Evolutionary conservation across 2,329 filamentous ascomycete species (phyloP).

Genomic region (Monosporascus sp.): DNA sequence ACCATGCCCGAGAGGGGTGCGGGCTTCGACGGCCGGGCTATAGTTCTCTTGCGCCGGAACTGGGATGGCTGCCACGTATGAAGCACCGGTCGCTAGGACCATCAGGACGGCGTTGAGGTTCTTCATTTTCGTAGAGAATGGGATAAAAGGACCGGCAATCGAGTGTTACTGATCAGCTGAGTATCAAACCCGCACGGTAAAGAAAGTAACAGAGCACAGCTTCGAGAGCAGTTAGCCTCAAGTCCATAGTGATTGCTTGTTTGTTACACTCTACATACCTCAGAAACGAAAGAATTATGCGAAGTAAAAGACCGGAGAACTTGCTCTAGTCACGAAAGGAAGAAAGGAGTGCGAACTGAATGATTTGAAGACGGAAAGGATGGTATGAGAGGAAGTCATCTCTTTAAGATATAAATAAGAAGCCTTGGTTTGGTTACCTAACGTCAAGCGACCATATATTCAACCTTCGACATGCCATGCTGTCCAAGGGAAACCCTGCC

Average conservation of each 20-base stretch:
- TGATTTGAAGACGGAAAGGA: slow-evolving; percentile 8
- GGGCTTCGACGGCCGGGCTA: slow-evolving; percentile 5
- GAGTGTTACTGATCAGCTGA: slow-evolving; percentile 10
- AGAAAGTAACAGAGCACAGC: slow-evolving; percentile 23
- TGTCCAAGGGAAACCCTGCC: not conserved
- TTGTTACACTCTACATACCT: slow-evolving; percentile 13
- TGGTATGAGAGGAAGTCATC: slow-evolving; percentile 3
- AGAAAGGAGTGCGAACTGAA: not conserved
- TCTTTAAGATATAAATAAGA: not conserved
- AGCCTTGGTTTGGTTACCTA: not conserved
- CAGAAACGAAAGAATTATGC: slow-evolving; percentile 16
- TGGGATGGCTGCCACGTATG: slow-evolving; percentile 26
- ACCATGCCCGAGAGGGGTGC: slow-evolving; percentile 2
- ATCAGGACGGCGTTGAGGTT: slow-evolving; percentile 32
- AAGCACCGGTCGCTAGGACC: slow-evolving; percentile 30
- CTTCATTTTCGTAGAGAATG: slow-evolving; percentile 30
- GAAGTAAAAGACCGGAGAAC: slow-evolving; percentile 10
- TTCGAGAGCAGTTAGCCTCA: slow-evolving; percentile 12
- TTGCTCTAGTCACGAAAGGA: slow-evolving; percentile 13
- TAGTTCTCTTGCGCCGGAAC: slow-evolving; percentile 3
- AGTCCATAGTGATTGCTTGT: too few relatives aligned
- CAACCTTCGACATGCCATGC: not conserved
- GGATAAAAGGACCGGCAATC: slow-evolving; percentile 12
- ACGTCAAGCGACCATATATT: not conserved
- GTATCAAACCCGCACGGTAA: slow-evolving; percentile 9